Evolutionary conservation across 805 yeast genomes (phyloP), one percentile per base, ranked within the genome.

Genomic region (Yarrowia yakushimensis): DNA sequence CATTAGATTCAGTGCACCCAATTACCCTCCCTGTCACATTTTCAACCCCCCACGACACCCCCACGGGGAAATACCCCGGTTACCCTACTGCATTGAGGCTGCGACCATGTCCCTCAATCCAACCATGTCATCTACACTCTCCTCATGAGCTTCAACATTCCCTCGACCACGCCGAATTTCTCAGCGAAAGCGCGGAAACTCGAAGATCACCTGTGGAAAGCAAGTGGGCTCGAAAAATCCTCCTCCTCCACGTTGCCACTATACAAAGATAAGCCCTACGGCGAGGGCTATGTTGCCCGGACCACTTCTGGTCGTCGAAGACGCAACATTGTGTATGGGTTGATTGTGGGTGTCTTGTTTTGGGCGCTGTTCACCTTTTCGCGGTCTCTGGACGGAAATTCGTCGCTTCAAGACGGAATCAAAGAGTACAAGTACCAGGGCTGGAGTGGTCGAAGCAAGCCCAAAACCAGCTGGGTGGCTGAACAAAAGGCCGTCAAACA

Each of bases 401-500:
- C 36, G n/a, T 43, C 64, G 0, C 17, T 50, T 0, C 15, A 27
- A 23, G 63, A 54, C 61, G 39, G 25, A 41, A 54, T 31, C 28
- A 65, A 59, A 25, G 63, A 50, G 30, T 27, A 27, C 27, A 65
- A 54, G 61, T 39, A 62, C 65, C 20, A 37, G 63, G 60, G 60
- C 1, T 52, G 59, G 59, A 31, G 42, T 15, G 64, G 66, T 7
- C 46, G 69, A 22, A 23, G 27, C 13, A 37, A 31, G 34, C 22
- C 37, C 28, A 39, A 55, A 20, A 39, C 61, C 36, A 55, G 13
- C 11, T 85, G 90, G 90, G 64, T 69, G 1, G 66, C 67, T 3
- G 80, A 83, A 63, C 85, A 83, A 67, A 73, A 76, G 13, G 81
- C 81, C 66, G 92, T 91, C 30, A 84, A 79, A 67, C 70, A 77